Evolutionary conservation across 108 stramenopile genomes (phyloP).

Genomic region (Nitzschia putrida): DNA sequence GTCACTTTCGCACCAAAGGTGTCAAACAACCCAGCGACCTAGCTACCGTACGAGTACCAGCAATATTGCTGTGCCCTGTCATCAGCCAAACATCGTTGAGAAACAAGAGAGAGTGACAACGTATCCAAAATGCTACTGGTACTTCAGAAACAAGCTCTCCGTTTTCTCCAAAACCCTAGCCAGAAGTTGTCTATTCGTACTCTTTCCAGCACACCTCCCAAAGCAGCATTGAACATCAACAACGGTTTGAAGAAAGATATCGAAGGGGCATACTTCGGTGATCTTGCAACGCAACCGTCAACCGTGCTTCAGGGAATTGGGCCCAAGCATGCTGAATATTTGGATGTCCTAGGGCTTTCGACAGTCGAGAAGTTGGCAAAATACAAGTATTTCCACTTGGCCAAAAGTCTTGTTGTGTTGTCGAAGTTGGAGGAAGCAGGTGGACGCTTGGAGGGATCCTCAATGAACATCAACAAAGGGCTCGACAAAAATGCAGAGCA

Average conservation of each 20-base stretch:
- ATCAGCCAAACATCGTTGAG: too few species aligned
- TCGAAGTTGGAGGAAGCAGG: slow-evolving; percentile 33
- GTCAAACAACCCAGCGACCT: too few species aligned
- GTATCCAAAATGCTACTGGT: too few species aligned
- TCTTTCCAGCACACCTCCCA: background rate
- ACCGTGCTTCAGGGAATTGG: slow-evolving; percentile 41
- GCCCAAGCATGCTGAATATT: slow-evolving; percentile 25
- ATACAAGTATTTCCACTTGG: slow-evolving; percentile 45
- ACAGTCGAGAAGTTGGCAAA: slow-evolving; percentile 40
- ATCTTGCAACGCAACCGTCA: slow-evolving; percentile 9
- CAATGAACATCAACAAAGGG: slow-evolving; percentile 47
- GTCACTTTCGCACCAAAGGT: too few species aligned
- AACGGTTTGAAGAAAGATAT: slow-evolving; percentile 34
- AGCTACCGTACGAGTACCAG: too few species aligned
- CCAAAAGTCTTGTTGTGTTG: slow-evolving; percentile 35
- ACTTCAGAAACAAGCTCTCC: too few species aligned
- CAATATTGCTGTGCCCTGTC: too few species aligned
- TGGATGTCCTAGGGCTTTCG: slow-evolving; percentile 17
- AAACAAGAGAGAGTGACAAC: too few species aligned
- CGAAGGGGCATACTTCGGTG: slow-evolving; percentile 32
- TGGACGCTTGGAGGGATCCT: slow-evolving; percentile 17
- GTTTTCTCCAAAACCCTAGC: too few species aligned
- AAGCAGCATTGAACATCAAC: slow-evolving; percentile 30
- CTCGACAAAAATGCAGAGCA: slow-evolving; percentile 47
- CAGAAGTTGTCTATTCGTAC: too few species aligned